Conservation (phyloP, 2,329 filamentous ascomycete species). For the Epichloe brachyelytri region DNA sequence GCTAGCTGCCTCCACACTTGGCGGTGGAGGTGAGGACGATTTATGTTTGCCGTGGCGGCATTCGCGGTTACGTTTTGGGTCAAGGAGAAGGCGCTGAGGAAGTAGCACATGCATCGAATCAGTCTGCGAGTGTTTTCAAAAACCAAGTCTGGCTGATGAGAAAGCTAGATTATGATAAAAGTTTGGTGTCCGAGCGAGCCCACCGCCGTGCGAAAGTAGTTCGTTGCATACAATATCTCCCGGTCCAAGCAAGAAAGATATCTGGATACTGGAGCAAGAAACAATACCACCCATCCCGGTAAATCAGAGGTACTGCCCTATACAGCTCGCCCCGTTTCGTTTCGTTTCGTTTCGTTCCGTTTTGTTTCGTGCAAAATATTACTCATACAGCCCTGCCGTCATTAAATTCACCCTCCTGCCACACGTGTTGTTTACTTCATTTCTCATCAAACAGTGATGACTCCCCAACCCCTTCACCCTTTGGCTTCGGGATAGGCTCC, state of each 20-base stretch:
- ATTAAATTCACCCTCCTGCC: neutral
- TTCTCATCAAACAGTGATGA: slow-evolving; percentile 2
- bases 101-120: slow-evolving; percentile 8
- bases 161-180: neutral
- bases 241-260: no score
- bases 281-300: no score
- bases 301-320: no score
- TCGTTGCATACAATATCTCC: no score
- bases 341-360: no score
- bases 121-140: no score
- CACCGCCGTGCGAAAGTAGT: no score
- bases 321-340: no score
- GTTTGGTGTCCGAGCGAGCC: neutral
- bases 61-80: slow-evolving; percentile 37
- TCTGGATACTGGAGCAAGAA: no score
- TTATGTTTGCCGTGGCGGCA: slow-evolving; percentile 36
- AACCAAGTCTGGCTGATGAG: no score
- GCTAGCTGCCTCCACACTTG: slow-evolving; percentile 49
- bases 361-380: neutral
- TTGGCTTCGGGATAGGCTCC: slow-evolving; percentile 30
- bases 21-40: slow-evolving; percentile 48
- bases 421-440: neutral
- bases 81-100: slow-evolving; percentile 40
- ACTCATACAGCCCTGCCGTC: neutral
- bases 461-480: slow-evolving; percentile 5